Base-by-base conservation (phyloP, 495 filamentous ascomycete genomes). In the Hypoxylon trugodes region DNA sequence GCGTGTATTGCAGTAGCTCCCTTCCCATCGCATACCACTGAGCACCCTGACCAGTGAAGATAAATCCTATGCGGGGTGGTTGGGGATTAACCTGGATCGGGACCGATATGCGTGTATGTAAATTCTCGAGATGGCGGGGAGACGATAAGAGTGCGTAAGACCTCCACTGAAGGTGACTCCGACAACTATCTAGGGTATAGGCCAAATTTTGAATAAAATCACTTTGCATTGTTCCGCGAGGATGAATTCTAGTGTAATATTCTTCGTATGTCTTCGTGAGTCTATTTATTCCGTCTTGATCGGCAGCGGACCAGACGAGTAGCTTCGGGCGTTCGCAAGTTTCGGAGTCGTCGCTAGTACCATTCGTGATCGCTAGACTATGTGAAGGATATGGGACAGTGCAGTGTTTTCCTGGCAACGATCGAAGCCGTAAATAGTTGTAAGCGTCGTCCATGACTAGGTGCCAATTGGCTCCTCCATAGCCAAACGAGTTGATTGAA, bases 401-500 rank as follows among this genome's bases (percentile, higher is more conserved):
- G 35, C 26, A 35, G 15, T 69, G 61, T 4, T 55, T 65, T 1
- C 57, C 61, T 1, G 15, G 4, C 36, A 70, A 19, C 2, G 4
- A 2, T 9, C 36, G n/a, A n/a, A 35, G 21, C 4, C 26, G 6
- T 8, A 63, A n/a, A 8, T 60, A 56, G 42, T 68, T 49, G 12
- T 63, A 65, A 25, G 50, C 66, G 28, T 70, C 73, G 28, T 88
- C 84, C 0, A 88, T 22, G 18, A 88, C 75, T 4, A 73, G 73
- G 49, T 89, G 84, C 0, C 76, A 72, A 58, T 87, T 87, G 6
- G 81, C 64, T 1, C 86, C 85, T 0, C 85, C 85, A 58, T 75
- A 85, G 2, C 86, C 85, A 49, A 83, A 86, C n/a, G 74, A 82
- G 57, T 84, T 87, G 12, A 87, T 66, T 1, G 75, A 79, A 2